Evolutionary conservation across 129 eudicot species (phyloP), one percentile per base, ranked within the genome.

Genomic region (Apium graveolens): DNA sequence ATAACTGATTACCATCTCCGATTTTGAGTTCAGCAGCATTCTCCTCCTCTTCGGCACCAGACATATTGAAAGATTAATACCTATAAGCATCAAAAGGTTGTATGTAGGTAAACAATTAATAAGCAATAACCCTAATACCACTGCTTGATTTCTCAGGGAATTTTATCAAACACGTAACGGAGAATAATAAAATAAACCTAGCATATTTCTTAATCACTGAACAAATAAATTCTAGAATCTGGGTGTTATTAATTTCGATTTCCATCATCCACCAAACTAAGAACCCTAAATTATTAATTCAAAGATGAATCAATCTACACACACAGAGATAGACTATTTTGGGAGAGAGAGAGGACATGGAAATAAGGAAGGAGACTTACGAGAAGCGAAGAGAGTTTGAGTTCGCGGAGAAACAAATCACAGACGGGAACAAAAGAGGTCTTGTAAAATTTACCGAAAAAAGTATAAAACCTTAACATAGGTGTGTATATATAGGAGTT

Each of bases 21-120:
- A 96, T 88, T 86, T 96, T 92, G 26, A 96, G 90, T 84, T 96
- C 99, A 18, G 99, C 93, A 12, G 99, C 97, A 85, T 96, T 92
- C 77, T 96, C 99, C 82, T 96, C 97, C 85, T 96, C 99, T 81
- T 96, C 97, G 21, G 82, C 90, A 8, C 97, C 90, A 9, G 98
- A 91, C 98, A 94, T 94, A 32, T 20, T 31, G 5, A 29, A 11
- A 63, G 70, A 37, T 63, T 16, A 65, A 31, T 32, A 27, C 39
- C 72, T 66, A 66, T 11, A 29, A 66, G 34, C 37, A 31, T 26
- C 7, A 29, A 27, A 12, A 29, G 5, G 20, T 27, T 29, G 11
- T 41, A 41, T 41, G 11, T n/a, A 17, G 5, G 24, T 49, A 5
- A 49, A 49, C 20, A 49, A 49, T 48, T 3, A 49, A 49, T 16